Evolutionary conservation across 805 yeast genomes (phyloP), one percentile per base, ranked within the genome.

Genomic region (Diddensiella santjacobensis): DNA sequence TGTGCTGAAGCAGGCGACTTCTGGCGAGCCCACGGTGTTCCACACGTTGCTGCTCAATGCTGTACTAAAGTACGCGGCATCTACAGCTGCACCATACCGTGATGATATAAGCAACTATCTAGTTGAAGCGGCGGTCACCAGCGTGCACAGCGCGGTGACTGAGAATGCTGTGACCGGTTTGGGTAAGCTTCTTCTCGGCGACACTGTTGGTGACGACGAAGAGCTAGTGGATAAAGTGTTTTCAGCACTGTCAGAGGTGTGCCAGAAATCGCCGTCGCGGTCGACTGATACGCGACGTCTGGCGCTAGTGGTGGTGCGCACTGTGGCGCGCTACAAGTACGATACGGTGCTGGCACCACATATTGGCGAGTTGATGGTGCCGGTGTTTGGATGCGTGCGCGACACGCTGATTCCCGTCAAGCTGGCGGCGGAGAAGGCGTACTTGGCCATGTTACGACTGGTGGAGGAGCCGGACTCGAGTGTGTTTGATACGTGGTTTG

Each of bases 401-500:
- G 96, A 90, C 60, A 75, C 82, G n/a, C 73, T 87, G 42, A 87
- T 91, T 60, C 97, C 99, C 3, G 83, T 91, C 57, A 90, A 89
- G 60, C 73, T 91, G 53, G 96, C 97, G 1, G 96, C 96, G 4
- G 99, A 91, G 65, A 87, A 87, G 70, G 89, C 95, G 0, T 89
- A 77, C 64, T 64, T 90, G 55, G 79, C 87, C 1, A 62, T 88
- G 15, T 84, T 89, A 67, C 72, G 77, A 42, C 70, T 91, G 57
- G 83, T 86, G 26, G 87, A 83, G 22, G 96, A 85, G 53, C 60
- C 59, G 3, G 77, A 69, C 6, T 70, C 72, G 18, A 65, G 53
- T 0, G 62, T 67, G 22, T 88, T 87, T 69, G 76, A 75, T 46
- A 58, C 59, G 8, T 91, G 96, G 96, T 77, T 85, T 48, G 31